phyloP scores from a whole-genome alignment of 1,284 basidiomycete species.

The Ganoderma sinense region DNA sequence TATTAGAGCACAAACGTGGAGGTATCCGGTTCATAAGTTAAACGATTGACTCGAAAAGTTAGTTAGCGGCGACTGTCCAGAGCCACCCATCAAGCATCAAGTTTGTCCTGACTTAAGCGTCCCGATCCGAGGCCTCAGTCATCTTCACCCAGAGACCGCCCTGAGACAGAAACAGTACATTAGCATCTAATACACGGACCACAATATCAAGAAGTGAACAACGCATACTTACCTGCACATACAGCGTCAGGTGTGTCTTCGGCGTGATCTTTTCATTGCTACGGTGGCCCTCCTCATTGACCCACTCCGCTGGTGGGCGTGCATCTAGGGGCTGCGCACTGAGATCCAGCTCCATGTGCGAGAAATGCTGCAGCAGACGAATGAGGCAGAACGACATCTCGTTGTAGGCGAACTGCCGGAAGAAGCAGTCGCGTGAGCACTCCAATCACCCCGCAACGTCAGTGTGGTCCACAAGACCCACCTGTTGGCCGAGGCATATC shows the following conservation, averaged over 20 bases:
- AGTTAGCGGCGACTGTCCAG: neutral
- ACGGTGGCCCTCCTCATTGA: slow-evolving; percentile 24
- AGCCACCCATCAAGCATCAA: neutral
- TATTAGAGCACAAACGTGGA: neutral
- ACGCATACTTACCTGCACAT: slow-evolving; percentile 17
- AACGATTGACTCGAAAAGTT: neutral
- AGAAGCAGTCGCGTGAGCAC: neutral
- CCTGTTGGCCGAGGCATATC: slow-evolving; percentile 69
- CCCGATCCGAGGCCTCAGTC: slow-evolving; percentile 29
- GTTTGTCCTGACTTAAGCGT: neutral
- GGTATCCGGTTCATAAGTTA: neutral
- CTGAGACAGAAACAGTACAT: slow-evolving; percentile 16
- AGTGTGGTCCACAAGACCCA: slow-evolving; percentile 20
- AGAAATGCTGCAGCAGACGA: slow-evolving; percentile 55
- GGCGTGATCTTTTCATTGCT: slow-evolving; percentile 27
- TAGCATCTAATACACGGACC: neutral
- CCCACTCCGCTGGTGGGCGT: slow-evolving; percentile 29
- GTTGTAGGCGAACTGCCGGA: slow-evolving; percentile 48
- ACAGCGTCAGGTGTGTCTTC: slow-evolving; percentile 29
- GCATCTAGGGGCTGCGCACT: slow-evolving; percentile 26
- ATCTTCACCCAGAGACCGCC: slow-evolving; percentile 40
- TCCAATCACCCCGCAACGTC: neutral
- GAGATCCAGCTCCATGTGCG: slow-evolving; percentile 48
- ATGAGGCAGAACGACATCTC: slow-evolving; percentile 50
- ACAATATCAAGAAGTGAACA: neutral